Evolutionary conservation across 140 eudicot species (phyloP).

Genomic region (Stevia rebaudiana): DNA sequence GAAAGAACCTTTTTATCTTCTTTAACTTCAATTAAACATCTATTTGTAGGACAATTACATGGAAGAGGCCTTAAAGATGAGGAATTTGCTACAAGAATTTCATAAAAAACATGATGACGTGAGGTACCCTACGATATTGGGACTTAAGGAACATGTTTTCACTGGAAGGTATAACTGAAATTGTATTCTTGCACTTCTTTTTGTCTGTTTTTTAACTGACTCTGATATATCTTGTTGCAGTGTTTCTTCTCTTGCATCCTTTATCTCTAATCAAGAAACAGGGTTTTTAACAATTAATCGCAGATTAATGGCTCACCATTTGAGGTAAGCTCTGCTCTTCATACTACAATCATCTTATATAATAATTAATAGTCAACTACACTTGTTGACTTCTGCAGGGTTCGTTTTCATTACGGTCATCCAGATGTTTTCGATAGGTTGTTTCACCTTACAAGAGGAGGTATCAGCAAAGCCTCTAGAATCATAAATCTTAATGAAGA

Average conservation of each 20-base stretch:
- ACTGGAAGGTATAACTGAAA: conserved; percentile 60
- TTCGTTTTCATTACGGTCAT: conserved; percentile 92
- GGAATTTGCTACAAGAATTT: conserved; percentile 91
- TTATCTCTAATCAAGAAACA: conserved; percentile 89
- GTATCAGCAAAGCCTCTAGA: conserved; percentile 88
- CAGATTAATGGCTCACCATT: conserved; percentile 78
- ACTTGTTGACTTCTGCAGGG: conserved; percentile 36
- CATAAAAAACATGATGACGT: conserved; percentile 71
- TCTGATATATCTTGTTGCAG: conserved; percentile 33
- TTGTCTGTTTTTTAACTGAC: background rate
- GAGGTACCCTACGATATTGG: conserved; percentile 82
- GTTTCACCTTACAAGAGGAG: conserved; percentile 86
- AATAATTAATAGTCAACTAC: background rate
- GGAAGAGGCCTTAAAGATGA: conserved; percentile 97
- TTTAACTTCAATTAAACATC: background rate
- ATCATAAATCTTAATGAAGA: conserved; percentile 81
- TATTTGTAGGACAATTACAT: conserved; percentile 78
- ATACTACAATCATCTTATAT: background rate
- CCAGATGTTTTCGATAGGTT: conserved; percentile 86
- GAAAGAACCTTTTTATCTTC: background rate
- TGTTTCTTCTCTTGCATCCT: conserved; percentile 96
- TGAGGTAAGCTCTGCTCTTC: conserved; percentile 45
- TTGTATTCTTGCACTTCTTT: background rate
- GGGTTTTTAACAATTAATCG: conserved; percentile 91
- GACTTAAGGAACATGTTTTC: conserved; percentile 86